Conservation (phyloP, 2,329 filamentous ascomycete genomes). For the Hypoxylon sp. region DNA sequence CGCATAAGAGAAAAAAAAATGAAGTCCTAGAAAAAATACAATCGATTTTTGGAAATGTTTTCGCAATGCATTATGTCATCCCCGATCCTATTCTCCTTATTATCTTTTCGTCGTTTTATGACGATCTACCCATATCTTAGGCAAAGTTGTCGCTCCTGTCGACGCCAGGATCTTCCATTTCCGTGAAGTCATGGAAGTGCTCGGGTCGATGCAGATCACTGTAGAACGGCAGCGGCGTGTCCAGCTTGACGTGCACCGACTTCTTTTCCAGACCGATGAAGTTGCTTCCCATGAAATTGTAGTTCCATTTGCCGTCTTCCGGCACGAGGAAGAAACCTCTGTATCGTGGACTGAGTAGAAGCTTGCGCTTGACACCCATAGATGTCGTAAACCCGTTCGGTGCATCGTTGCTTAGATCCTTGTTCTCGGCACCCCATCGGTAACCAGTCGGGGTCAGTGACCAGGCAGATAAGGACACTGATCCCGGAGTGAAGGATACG, state of each 20-base stretch:
- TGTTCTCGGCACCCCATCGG: constrained; percentile 97
- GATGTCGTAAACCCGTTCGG: constrained; percentile 90
- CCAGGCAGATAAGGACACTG: constrained; percentile 94
- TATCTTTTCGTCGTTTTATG: constrained; percentile 1
- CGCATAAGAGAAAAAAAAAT: constrained; percentile 2
- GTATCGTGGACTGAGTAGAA: constrained; percentile 91
- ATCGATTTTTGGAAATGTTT: constrained; percentile 28
- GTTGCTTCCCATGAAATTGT: constrained; percentile 93
- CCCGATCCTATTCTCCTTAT: constrained; percentile 7
- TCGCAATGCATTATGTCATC: constrained; percentile 29
- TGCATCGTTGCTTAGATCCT: constrained; percentile 89
- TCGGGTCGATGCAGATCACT: constrained; percentile 89
- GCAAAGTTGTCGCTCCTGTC: constrained; percentile 94
- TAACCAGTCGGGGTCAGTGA: constrained; percentile 90
- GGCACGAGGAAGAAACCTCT: constrained; percentile 96
- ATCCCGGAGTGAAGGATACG: constrained; percentile 95
- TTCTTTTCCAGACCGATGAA: constrained; percentile 93
- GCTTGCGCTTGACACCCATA: constrained; percentile 95
- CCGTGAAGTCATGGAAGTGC: constrained; percentile 97
- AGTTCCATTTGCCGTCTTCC: constrained; percentile 92
- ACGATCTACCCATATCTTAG: constrained; percentile 53
- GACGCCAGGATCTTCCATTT: constrained; percentile 96
- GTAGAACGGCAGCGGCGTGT: constrained; percentile 90
- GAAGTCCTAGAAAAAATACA: constrained; percentile 13
- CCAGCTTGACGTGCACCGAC: constrained; percentile 88